Evolutionary conservation across 371 early-diverging fungal genomes (phyloP).

Genomic region (Mucor indicus): DNA sequence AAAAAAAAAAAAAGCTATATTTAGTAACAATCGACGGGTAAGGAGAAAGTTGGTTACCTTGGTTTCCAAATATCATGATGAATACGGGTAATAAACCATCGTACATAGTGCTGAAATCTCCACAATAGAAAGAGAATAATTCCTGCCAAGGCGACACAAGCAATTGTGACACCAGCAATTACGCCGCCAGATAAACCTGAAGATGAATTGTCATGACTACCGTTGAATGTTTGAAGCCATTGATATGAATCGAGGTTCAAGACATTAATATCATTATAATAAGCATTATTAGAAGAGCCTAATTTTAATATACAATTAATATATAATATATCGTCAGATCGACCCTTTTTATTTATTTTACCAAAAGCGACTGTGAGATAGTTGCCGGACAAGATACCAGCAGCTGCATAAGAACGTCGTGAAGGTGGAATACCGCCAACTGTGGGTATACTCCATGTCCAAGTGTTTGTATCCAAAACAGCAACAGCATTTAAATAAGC

Average conservation of each 20-base stretch:
- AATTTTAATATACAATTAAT: background rate
- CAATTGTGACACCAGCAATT: constrained; percentile 46
- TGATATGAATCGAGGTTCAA: constrained; percentile 12
- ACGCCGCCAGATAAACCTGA: constrained; percentile 26
- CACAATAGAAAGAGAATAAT: constrained; percentile 41
- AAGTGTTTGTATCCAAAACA: constrained; percentile 39
- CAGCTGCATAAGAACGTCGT: constrained; percentile 38
- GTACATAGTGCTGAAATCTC: constrained; percentile 38
- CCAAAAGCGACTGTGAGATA: constrained; percentile 41
- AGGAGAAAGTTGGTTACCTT: constrained; percentile 3
- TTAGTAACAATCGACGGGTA: background rate
- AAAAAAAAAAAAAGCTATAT: background rate
- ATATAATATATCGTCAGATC: background rate
- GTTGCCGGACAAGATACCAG: constrained; percentile 23
- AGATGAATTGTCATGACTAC: background rate
- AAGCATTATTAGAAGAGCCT: constrained; percentile 32
- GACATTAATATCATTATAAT: constrained; percentile 46
- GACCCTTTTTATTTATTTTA: constrained; percentile 6
- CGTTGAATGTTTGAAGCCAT: constrained; percentile 36
- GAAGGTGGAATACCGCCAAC: constrained; percentile 37
- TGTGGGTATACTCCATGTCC: constrained; percentile 36
- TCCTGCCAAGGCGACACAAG: constrained; percentile 23
- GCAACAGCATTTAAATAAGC: constrained; percentile 32
- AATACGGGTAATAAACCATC: constrained; percentile 31
- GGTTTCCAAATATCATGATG: constrained; percentile 46